Evolutionary conservation across 768 basidiomycete genomes (phyloP), one percentile per base, ranked within the genome.

Genomic region (Podaxis sp.): DNA sequence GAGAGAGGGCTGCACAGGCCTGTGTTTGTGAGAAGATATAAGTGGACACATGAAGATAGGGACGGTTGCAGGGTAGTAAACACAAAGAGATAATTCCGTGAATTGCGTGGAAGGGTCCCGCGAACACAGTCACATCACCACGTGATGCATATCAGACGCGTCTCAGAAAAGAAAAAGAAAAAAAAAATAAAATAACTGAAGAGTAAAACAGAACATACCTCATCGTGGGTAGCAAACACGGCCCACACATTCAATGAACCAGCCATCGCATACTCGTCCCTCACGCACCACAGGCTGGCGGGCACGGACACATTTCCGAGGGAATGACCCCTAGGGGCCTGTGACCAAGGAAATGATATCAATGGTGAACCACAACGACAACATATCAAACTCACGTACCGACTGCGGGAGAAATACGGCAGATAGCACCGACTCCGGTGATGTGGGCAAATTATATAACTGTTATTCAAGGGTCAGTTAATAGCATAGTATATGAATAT

Each of bases 221-320:
- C 84, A 67, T 82, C 80, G 63, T 88, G 87, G 0, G 80, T 79
- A 62, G 70, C 70, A 71, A 86, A 87, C 7, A 87, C 80, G 0
- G 80, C 78, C 83, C 82, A 88, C 10, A 83, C 72, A 13, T 75
- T 73, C 50, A 79, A 74, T 50, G 64, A 60, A 36, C 66, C 21
- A 51, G 66, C 62, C 4, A 65, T 65, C 51, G 32, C 14, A 51
- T 65, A 68, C 13, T 75, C 71, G 21, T 81, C 75, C 46, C 72
- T 73, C 27, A 78, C 54, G 5, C 75, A 70, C 85, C 85, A 87
- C 69, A 86, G 67, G 3, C 82, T 76, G 27, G 73, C 68, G 16
- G 82, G 80, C 0, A 70, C 62, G 23, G 75, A 74, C 52, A 72
- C 64, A 51, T 62, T 66, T 48, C 66, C 61, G 32, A 64, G 63